Base-by-base conservation (phyloP, 2,329 filamentous ascomycete genomes). In the Fulvia fulva region DNA sequence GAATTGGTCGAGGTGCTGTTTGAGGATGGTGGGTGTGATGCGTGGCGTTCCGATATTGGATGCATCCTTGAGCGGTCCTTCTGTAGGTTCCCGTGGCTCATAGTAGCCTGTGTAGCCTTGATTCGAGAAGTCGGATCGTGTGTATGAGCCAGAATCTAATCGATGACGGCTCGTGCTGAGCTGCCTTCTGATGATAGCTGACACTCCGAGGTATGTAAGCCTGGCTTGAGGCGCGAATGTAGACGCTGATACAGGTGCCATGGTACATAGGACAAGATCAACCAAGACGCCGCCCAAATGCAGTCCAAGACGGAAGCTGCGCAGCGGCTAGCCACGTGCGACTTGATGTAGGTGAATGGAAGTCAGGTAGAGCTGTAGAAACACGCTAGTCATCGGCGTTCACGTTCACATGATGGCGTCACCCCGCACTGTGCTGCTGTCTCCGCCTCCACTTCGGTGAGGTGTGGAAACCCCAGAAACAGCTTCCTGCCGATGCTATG, bases 1-100 rank as follows among this genome's bases (percentile, higher is more conserved):
- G 72, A 95, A 99, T 71, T 94, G 89, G 72, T 99, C 94, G 30
- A 97, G 85, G 68, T 94, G 89, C 70, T 90, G 86, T 79, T 97
- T 97, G 67, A 99, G 80, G 66, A 79, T 76, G 65, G 80, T 82
- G 7, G 85, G 85, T 9, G 85, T 87, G 54, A 87, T 77, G 53
- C 78, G 78, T 30, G 82, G 81, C 28, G 79, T 79, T 57, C 83
- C 83, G 60, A 83, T 81, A 32, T 78, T 78, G 59, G 81, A 81
- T 9, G 83, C 80, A 60, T 81, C 82, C 37, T 80, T 81, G 56
- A 89, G 73, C n/a, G 86, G 86, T 0, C 86, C 86, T 25, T 79
- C 75, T 16, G 84, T 87, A 2, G 84, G 84, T 53, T 80, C 74
- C 5, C 81, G 82, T 5, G 85, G 75, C 68, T 88, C 86, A 74